A percentile compares a stretch with the other conserved stretches of the same genome.
Evolutionary conservation across 2,329 filamentous ascomycete species (phyloP).

Genomic region (Trichoderma semiorbis): DNA sequence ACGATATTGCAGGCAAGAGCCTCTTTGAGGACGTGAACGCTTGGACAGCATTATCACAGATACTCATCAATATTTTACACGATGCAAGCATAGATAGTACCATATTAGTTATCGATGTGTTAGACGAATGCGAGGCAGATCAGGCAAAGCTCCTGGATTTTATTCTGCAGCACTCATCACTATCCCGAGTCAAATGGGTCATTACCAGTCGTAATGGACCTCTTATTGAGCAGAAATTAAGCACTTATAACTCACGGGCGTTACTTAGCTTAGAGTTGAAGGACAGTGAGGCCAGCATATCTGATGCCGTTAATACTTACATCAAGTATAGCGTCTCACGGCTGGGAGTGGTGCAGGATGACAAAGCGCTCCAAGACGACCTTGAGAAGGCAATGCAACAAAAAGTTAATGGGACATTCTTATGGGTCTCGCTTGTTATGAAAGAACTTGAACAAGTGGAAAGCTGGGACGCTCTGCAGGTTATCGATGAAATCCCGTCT

Average conservation of each 20-base stretch:
- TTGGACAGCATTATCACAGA: conserved; percentile 34
- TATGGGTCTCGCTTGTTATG: background rate
- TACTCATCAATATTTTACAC: conserved; percentile 36
- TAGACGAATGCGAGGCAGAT: background rate
- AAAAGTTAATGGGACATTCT: background rate
- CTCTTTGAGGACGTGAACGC: conserved; percentile 40
- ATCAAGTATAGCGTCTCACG: background rate
- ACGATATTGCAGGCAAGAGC: conserved; percentile 26
- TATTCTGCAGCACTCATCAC: background rate
- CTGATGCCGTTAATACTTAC: background rate
- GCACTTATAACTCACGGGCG: background rate
- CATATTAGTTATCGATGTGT: background rate
- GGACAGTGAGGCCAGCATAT: background rate
- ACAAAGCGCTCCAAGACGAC: background rate
- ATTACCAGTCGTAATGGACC: background rate
- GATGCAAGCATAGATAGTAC: conserved; percentile 28
- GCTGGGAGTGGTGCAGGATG: background rate
- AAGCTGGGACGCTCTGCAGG: background rate
- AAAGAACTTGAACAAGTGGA: background rate
- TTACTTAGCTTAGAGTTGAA: background rate
- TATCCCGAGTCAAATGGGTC: background rate
- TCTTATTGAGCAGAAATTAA: background rate
- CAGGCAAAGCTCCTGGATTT: background rate
- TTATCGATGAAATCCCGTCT: background rate
- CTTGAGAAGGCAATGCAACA: background rate